phyloP scores from a whole-genome alignment of 2,329 filamentous ascomycete genomes.

The Fusarium luffae region DNA sequence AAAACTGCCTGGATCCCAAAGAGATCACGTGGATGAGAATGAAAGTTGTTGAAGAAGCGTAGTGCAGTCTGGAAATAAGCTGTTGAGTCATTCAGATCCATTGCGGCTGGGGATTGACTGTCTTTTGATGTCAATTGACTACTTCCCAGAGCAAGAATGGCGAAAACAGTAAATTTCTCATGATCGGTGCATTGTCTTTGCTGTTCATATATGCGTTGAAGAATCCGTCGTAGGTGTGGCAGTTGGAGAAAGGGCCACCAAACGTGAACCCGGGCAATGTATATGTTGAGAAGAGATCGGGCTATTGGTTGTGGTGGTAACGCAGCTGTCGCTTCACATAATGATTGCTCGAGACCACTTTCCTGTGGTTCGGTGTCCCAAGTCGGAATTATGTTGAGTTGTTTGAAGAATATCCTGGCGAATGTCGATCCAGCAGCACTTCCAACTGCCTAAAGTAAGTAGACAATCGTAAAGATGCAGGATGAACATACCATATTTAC shows the following conservation, averaged over 20 bases:
- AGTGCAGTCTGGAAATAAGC: not conserved
- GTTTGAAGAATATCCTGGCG: constrained; percentile 14
- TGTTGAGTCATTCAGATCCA: not conserved
- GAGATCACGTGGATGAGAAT: not conserved
- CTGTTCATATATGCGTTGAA: not conserved
- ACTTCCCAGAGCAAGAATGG: not conserved
- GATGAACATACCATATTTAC: constrained; percentile 22
- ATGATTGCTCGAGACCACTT: not conserved
- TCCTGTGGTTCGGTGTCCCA: not conserved
- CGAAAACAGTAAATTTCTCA: not conserved
- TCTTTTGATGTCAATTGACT: not conserved
- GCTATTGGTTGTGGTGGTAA: not conserved
- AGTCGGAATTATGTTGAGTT: not conserved
- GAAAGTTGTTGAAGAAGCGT: not conserved
- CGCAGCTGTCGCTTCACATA: accelerated
- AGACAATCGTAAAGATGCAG: no score
- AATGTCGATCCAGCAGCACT: constrained; percentile 15
- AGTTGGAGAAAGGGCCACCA: constrained; percentile 11
- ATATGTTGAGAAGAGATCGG: not conserved
- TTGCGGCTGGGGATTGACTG: not conserved
- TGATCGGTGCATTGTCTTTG: accelerated
- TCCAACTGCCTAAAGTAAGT: no score
- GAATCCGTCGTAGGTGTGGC: no score
- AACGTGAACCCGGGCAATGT: not conserved
- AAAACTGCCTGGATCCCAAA: not conserved